These are phyloP conservation scores for Ganoderma leucocontextum DNA, from an alignment of 1,284 basidiomycete genomes.

Conservation along the genomic window DNA sequence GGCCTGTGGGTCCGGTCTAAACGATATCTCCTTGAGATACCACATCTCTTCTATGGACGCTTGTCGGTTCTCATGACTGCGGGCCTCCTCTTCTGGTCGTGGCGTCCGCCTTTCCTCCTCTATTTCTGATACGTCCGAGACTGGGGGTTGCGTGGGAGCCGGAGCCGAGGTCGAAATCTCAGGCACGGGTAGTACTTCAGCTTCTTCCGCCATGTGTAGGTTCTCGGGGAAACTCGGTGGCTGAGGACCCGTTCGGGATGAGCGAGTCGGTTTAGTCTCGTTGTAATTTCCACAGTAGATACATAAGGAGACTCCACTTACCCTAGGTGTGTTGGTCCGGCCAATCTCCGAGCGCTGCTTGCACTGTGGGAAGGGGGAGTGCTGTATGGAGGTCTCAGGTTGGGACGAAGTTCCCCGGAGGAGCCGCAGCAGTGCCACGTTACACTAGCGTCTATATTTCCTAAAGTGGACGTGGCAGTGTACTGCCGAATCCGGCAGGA, in stretches of 20 bases:
- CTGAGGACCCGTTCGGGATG: background rate
- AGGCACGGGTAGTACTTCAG: background rate
- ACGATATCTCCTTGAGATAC: slow-evolving; percentile 78
- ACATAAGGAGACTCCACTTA: background rate
- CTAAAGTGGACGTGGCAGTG: background rate
- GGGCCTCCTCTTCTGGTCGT: slow-evolving; percentile 5
- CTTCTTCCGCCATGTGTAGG: background rate
- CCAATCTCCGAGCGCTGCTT: background rate
- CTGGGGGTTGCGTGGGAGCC: background rate
- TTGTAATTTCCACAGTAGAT: background rate
- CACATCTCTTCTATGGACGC: slow-evolving; percentile 64
- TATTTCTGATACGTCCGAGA: background rate
- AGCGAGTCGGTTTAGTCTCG: background rate
- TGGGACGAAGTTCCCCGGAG: background rate
- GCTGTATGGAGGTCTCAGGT: background rate
- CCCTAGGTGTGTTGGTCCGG: background rate
- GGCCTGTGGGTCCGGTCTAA: slow-evolving; percentile 48
- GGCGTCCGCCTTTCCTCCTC: background rate
- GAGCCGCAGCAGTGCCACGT: slow-evolving; percentile 1
- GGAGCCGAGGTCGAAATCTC: background rate
- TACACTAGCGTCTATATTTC: background rate
- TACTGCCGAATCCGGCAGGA: background rate
- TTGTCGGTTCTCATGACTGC: slow-evolving; percentile 1
- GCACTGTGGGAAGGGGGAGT: background rate
- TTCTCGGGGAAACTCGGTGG: background rate